Evolutionary conservation across 1,139 yeast genomes (phyloP).

Genomic region (Yamadazyma dushanensis): DNA sequence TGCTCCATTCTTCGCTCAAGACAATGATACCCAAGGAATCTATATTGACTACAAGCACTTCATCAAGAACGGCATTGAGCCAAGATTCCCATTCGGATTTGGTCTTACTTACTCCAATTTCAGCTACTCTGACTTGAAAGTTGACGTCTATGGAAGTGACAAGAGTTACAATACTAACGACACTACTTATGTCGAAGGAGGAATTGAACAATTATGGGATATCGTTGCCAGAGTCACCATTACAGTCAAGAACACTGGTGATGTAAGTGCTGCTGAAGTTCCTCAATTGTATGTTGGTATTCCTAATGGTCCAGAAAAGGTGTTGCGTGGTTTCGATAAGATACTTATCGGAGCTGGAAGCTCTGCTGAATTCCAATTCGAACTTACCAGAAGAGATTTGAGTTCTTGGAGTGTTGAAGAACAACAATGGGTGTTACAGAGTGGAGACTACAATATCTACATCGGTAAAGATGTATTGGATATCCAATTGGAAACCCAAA

Average conservation of each 20-base stretch:
- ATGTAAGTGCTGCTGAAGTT: conserved; percentile 5
- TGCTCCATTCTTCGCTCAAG: conserved; percentile 38
- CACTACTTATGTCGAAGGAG: conserved; percentile 27
- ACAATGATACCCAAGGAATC: conserved; percentile 47
- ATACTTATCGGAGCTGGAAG: no score
- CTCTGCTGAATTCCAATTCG: no score
- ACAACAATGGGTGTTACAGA: no score
- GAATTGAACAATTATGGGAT: conserved; percentile 2
- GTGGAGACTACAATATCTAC: no score
- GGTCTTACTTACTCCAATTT: conserved; percentile 5
- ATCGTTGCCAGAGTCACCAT: conserved; percentile 2
- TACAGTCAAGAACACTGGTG: conserved; percentile 2
- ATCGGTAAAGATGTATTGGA: no score
- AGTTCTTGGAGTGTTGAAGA: no score
- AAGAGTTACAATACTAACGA: neutral
- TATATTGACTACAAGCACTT: conserved; percentile 56
- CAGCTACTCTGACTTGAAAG: conserved; percentile 4
- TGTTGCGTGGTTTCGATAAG: no score
- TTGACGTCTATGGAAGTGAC: neutral
- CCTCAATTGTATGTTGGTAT: no score
- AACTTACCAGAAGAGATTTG: no score
- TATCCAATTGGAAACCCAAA: no score
- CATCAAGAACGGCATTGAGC: conserved; percentile 53
- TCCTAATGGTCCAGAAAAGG: no score
- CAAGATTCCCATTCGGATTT: no score